Base-by-base conservation (phyloP, 768 basidiomycete species). In the Strobilomyces confusus region DNA sequence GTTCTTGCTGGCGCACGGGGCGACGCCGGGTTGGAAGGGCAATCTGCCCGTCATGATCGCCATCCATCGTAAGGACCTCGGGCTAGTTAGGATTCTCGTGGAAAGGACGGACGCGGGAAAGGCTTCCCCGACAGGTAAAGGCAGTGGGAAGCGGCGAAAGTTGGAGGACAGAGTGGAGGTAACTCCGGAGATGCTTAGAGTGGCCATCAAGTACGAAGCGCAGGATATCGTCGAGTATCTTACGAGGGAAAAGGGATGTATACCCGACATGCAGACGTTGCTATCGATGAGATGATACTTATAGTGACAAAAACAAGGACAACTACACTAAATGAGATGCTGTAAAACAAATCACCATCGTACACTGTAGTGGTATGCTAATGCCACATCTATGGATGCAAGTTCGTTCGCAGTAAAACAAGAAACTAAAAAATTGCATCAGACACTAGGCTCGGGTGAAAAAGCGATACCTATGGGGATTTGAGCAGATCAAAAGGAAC, bases 11-110 rank as follows among this genome's bases (percentile, higher is more conserved):
- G 72, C 74, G 3, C 73, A 83, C 19, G 87, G 83, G 4, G 93
- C 91, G 0, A 86, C 85, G 12, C 93, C 94, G 0, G 63, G 63
- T 5, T 69, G 70, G 56, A 87, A 86, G 61, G 67, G 77, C 13
- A 77, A 73, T 20, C 72, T 93, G n/a, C 78, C 92, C 0, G 75
- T 97, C 17, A 72, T 77, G 45, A 79, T 92, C 4, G 94, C 94
- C 3, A 87, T 97, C 47, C 77, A 80, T 37, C 80, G 80, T 59
- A 81, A 79, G 56, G 82, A 92, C 55, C 70, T 94, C 9, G 54
- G 65, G 0, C 71, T 94, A 42, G 85, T 97, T 37, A 82, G 79
- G 63, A 66, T 89, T 68, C 77, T 98, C n/a, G 77, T 97, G 44
- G 88, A 92, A 63, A 73, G 80, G n/a, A 62, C 66, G 22, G 68